Percentiles rank a stretch among this genome's conserved stretches.
These are phyloP conservation scores for Diaporthe ilicicola DNA, from an alignment of 2,329 filamentous ascomycete genomes.

Conservation along the genomic window DNA sequence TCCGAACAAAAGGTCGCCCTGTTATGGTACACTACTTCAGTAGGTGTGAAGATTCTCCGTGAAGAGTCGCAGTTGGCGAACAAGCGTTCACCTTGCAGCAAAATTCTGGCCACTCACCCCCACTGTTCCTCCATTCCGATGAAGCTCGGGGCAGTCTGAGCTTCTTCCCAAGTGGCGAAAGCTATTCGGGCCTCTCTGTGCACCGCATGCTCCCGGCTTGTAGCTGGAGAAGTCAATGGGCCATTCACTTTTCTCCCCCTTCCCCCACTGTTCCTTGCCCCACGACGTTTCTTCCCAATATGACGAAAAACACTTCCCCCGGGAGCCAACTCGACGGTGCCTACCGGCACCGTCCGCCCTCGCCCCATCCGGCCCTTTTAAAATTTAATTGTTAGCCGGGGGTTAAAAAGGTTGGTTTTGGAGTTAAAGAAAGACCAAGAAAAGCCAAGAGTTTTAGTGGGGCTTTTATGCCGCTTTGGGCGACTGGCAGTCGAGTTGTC, in stretches of 20 bases:
- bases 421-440: too few relatives aligned
- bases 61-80: neutral
- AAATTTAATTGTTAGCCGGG: neutral
- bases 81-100: slow-evolving; percentile 14
- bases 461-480: too few relatives aligned
- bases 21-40: slow-evolving; percentile 2
- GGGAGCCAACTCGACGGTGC: too few relatives aligned
- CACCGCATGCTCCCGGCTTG: neutral
- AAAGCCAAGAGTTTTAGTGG: too few relatives aligned
- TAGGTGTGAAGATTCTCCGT: neutral
- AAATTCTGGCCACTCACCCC: slow-evolving; percentile 8
- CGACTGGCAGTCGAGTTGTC: too few relatives aligned
- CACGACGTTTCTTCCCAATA: neutral
- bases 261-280: neutral
- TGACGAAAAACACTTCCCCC: too few relatives aligned
- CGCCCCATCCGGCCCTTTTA: neutral
- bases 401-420: too few relatives aligned
- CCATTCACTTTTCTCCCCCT: too few relatives aligned
- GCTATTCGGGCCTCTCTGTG: neutral
- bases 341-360: neutral
- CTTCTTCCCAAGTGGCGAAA: slow-evolving; percentile 3
- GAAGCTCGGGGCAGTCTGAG: neutral
- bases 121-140: neutral
- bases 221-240: neutral
- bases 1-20: neutral